Conservation (phyloP, 169 alveolate genomes). For the Plasmodium knowlesi region DNA sequence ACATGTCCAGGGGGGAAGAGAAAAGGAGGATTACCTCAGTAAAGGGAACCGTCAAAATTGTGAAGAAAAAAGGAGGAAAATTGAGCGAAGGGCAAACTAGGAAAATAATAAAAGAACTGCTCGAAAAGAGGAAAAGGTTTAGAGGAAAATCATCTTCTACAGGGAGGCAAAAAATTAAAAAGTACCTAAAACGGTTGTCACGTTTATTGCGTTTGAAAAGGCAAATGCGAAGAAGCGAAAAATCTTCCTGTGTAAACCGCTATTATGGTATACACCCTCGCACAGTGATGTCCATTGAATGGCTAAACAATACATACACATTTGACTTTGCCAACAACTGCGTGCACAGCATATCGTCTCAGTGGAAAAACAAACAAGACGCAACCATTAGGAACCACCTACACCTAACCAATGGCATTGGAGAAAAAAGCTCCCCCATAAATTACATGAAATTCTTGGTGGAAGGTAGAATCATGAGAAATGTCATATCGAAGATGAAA, state of each 20-base stretch:
- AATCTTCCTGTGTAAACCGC: background rate
- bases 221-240: background rate
- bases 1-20: background rate
- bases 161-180: slow-evolving; percentile 4
- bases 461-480: slow-evolving; percentile 58
- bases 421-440: slow-evolving; percentile 11
- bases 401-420: slow-evolving; percentile 27
- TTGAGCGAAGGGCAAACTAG: background rate
- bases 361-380: slow-evolving; percentile 70
- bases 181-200: slow-evolving; percentile 12
- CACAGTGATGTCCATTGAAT: slow-evolving; percentile 19
- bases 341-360: slow-evolving; percentile 38
- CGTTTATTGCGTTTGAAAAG: background rate
- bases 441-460: slow-evolving; percentile 58
- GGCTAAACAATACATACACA: slow-evolving; percentile 63
- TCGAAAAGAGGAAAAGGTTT: background rate
- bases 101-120: background rate
- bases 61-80: background rate
- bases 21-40: background rate
- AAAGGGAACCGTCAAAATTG: background rate
- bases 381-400: slow-evolving; percentile 64
- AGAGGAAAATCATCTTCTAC: background rate
- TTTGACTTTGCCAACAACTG: slow-evolving; percentile 49
- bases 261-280: background rate
- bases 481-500: slow-evolving; percentile 50